These are phyloP conservation scores for Colletotrichum simmondsii DNA, from an alignment of 2,329 filamentous ascomycete genomes.

Conservation along the genomic window DNA sequence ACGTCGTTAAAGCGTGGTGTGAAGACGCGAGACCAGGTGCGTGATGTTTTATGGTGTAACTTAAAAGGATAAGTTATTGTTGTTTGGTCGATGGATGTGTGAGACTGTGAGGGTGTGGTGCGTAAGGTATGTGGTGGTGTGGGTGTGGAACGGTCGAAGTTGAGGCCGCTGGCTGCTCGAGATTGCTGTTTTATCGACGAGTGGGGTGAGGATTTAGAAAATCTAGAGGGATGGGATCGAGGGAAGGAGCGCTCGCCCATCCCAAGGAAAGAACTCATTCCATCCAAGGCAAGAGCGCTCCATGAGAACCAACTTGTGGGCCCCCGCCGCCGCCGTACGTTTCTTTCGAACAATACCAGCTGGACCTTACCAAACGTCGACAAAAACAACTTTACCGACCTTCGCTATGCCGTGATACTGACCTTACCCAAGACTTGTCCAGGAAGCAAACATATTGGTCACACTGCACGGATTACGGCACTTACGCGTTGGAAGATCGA, in stretches of 20 bases:
- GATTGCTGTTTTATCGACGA: not conserved
- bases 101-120: not conserved
- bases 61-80: not conserved
- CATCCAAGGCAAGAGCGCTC: not conserved
- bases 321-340: no score
- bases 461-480: slow-evolving; percentile 43
- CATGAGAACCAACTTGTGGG: not conserved
- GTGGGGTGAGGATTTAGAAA: not conserved
- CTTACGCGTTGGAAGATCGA: slow-evolving; percentile 82
- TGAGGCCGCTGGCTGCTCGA: not conserved
- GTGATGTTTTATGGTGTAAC: not conserved
- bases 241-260: no score
- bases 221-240: no score
- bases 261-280: not conserved
- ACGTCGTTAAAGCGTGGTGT: not conserved
- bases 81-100: not conserved
- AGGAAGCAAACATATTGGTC: not conserved
- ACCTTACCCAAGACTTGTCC: slow-evolving; percentile 29
- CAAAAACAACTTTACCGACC: not conserved
- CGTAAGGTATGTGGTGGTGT: not conserved
- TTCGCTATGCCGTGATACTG: not conserved
- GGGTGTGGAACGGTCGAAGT: not conserved
- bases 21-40: not conserved
- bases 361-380: not conserved
- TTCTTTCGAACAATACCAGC: not conserved